A percentile compares a stretch with the other conserved stretches of the same genome.
Conservation (phyloP, 805 yeast genomes). For the Alloascoidea africana region DNA sequence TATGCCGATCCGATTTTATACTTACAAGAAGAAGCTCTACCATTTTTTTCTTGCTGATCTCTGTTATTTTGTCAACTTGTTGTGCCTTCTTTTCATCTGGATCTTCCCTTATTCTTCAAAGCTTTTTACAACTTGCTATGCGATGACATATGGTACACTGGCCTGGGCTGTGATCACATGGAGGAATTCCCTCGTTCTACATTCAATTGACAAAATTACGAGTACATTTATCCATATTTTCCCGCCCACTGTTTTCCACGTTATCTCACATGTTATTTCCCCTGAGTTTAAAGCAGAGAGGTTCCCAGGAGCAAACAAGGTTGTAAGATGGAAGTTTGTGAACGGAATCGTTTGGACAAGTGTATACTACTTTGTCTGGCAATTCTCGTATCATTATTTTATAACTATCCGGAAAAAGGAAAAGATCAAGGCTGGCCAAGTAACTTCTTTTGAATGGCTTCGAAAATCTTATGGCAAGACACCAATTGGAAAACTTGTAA, state of each 20-base stretch:
- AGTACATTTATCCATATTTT: slow-evolving; percentile 80
- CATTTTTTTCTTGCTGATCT: slow-evolving; percentile 87
- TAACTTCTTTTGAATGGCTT: slow-evolving; percentile 77
- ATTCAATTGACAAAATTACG: slow-evolving; percentile 84
- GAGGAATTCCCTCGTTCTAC: slow-evolving; percentile 88
- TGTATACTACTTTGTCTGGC: slow-evolving; percentile 79
- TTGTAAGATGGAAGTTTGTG: slow-evolving; percentile 57
- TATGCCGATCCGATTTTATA: slow-evolving; percentile 75
- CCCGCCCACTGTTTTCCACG: slow-evolving; percentile 82
- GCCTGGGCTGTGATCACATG: slow-evolving; percentile 92
- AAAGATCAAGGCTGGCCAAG: slow-evolving; percentile 72
- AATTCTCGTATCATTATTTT: slow-evolving; percentile 76
- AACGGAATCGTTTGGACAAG: slow-evolving; percentile 69
- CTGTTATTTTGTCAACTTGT: slow-evolving; percentile 77
- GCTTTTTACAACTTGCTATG: slow-evolving; percentile 70
- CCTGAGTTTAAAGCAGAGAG: slow-evolving; percentile 32
- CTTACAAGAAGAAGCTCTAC: slow-evolving; percentile 64
- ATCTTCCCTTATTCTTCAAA: slow-evolving; percentile 57
- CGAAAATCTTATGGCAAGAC: slow-evolving; percentile 55
- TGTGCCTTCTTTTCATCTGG: slow-evolving; percentile 68
- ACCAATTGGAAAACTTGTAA: slow-evolving; percentile 61
- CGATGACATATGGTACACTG: slow-evolving; percentile 77
- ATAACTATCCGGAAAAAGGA: slow-evolving; percentile 70
- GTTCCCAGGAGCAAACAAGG: slow-evolving; percentile 68
- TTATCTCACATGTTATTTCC: slow-evolving; percentile 66